These are phyloP conservation scores for Tuber aestivum DNA, from an alignment of 495 filamentous ascomycete species.

Conservation along the genomic window DNA sequence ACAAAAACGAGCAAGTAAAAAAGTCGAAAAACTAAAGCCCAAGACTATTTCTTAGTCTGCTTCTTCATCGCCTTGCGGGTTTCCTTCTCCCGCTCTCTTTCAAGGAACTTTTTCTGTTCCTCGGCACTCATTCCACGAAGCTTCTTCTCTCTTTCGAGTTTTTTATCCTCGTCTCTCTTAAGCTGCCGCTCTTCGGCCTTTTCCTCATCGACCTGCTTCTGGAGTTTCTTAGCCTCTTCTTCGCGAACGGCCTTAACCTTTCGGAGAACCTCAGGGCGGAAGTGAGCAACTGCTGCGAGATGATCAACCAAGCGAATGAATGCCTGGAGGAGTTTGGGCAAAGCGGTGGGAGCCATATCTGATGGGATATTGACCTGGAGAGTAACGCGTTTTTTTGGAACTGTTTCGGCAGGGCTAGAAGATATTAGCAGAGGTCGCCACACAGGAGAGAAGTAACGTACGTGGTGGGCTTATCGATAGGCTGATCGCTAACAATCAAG, in stretches of 20 bases:
- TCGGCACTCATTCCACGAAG: slow-evolving; percentile 80
- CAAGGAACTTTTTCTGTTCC: slow-evolving; percentile 90
- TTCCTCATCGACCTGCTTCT: slow-evolving; percentile 78
- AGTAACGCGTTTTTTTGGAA: slow-evolving; percentile 77
- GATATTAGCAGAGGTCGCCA: slow-evolving; percentile 35
- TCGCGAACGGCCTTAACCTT: slow-evolving; percentile 77
- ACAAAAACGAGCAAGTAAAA: not conserved
- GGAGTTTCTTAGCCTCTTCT: slow-evolving; percentile 71
- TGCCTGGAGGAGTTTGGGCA: slow-evolving; percentile 71
- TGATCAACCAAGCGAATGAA: slow-evolving; percentile 79
- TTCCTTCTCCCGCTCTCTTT: slow-evolving; percentile 82
- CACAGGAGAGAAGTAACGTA: slow-evolving; percentile 47
- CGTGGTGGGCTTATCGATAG: slow-evolving; percentile 81
- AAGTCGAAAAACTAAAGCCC: not conserved
- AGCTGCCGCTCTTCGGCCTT: slow-evolving; percentile 80
- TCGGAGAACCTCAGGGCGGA: slow-evolving; percentile 81
- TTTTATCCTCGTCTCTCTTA: slow-evolving; percentile 78
- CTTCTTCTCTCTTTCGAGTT: slow-evolving; percentile 81
- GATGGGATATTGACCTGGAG: slow-evolving; percentile 68
- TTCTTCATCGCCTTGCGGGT: slow-evolving; percentile 67
- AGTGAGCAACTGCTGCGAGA: slow-evolving; percentile 69
- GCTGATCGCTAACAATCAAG: slow-evolving; percentile 84
- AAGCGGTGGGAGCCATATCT: slow-evolving; percentile 55
- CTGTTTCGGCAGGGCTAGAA: slow-evolving; percentile 72
- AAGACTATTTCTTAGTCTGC: slow-evolving; percentile 43